phyloP scores from a whole-genome alignment of 73 alveolate species.

The Symbiodinium natans region DNA sequence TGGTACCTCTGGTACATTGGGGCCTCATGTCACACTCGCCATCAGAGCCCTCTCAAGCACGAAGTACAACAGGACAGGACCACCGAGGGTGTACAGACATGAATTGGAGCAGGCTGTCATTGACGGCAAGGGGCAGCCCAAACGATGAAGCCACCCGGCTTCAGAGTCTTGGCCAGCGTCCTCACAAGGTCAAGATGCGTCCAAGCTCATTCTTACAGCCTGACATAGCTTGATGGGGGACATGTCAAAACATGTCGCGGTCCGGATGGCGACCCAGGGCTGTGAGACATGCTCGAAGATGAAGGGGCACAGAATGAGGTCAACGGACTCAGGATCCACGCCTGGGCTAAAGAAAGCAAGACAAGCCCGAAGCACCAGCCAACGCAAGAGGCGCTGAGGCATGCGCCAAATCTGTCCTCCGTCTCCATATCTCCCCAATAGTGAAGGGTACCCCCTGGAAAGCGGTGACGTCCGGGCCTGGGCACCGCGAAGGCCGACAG shows the following conservation, averaged over 20 bases:
- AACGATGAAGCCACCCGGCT: constrained; percentile 68
- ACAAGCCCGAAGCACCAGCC: not conserved
- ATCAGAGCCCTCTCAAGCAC: too few species aligned
- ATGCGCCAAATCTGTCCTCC: constrained; percentile 15
- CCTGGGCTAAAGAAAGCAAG: not conserved
- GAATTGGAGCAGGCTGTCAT: not conserved
- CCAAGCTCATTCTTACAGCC: not conserved
- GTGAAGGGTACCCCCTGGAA: constrained; percentile 38
- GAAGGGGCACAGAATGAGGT: constrained; percentile 85
- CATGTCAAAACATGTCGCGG: not conserved
- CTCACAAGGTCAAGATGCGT: not conserved
- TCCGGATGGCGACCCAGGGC: constrained; percentile 77
- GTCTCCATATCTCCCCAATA: constrained; percentile 82
- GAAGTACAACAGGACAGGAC: too few species aligned
- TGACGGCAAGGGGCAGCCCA: constrained; percentile 38
- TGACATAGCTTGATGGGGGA: not conserved
- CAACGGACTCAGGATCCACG: constrained; percentile 69
- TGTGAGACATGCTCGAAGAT: constrained; percentile 66
- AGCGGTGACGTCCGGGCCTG: constrained; percentile 69
- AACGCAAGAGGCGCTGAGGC: not conserved
- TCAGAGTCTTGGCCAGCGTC: constrained; percentile 57
- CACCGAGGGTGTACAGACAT: too few species aligned
- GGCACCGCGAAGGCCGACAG: not conserved
- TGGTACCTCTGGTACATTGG: constrained; percentile 89
- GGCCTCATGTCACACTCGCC: constrained; percentile 8